Percentiles rank a stretch among this genome's conserved stretches.
Evolutionary conservation across 176 grass and related monocot species (phyloP).

Genomic region (Aechmea fasciata): DNA sequence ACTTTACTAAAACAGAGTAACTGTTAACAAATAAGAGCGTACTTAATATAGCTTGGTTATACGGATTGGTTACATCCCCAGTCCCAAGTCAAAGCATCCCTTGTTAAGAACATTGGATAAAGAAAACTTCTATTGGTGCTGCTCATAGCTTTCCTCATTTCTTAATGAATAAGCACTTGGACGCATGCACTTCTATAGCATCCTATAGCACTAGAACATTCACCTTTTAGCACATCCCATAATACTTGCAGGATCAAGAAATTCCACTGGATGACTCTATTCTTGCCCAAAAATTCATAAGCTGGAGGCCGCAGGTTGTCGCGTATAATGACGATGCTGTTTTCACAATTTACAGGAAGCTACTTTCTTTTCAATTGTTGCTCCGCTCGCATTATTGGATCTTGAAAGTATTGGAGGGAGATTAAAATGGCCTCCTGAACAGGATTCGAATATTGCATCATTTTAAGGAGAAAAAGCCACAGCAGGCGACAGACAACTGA

Average conservation of each 20-base stretch:
- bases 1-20: no score
- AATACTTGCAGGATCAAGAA: background rate
- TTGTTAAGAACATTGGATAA: no score
- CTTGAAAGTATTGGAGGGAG: conserved; percentile 82
- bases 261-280: background rate
- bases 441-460: conserved; percentile 10
- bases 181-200: no score
- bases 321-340: background rate
- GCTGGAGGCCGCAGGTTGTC: background rate
- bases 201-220: no score
- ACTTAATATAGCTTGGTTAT: no score
- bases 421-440: conserved; percentile 82
- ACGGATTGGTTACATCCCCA: no score
- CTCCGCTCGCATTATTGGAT: conserved; percentile 47
- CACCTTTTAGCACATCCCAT: no score
- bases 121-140: no score
- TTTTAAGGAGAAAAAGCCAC: conserved; percentile 16
- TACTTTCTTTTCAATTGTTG: background rate
- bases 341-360: background rate
- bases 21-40: no score
- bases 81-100: no score
- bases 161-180: no score
- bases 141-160: no score
- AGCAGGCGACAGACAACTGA: conserved; percentile 12
- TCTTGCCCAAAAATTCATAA: background rate